Evolutionary conservation across 208 protist species (phyloP), one percentile per base, ranked within the genome.

Genomic region (Angomonas ambiguus): DNA sequence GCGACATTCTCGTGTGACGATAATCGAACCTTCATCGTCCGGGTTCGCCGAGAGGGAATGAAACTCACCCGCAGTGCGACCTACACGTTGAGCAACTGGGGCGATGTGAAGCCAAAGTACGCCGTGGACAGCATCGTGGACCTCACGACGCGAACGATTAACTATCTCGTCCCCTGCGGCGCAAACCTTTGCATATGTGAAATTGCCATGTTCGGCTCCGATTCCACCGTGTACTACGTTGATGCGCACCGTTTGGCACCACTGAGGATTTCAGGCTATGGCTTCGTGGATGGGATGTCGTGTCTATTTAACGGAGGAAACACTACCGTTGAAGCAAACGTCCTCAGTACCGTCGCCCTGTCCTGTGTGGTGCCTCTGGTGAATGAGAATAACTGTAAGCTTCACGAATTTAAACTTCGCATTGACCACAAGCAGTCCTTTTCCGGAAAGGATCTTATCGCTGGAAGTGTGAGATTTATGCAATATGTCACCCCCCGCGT

Each of bases 281-380:
- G 74, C 1, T 75, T 80, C 65, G 51, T 62, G 1, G 16, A 25
- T 0, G 22, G 38, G 16, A 74, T 79, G 68, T 51, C 30, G 0
- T 79, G 74, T 28, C 34, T 69, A 38, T 79, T 79, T 65, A 51
- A 57, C 16, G 69, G 62, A 45, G 32, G 55, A 62, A 42, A 51
- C 68, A 38, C 22, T 8, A 45, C 28, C 0, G 31, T 22, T 5
- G 31, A 41, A 8, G 65, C 34, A 33, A 51, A n/a, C 0, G 62
- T 70, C 4, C 11, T 48, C 13, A 64, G 55, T 38, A 20, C 55
- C 10, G 42, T 45, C 22, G 0, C 20, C 0, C 35, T 69, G 20
- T 16, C 11, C 1, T 64, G 60, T 25, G 1, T 16, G 2, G 65
- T 28, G 1, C 65, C 65, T 0, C 20, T 27, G 18, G 48, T 30